These are phyloP conservation scores for Apiosordaria backusii DNA, from an alignment of 495 filamentous ascomycete species.

Conservation along the genomic window DNA sequence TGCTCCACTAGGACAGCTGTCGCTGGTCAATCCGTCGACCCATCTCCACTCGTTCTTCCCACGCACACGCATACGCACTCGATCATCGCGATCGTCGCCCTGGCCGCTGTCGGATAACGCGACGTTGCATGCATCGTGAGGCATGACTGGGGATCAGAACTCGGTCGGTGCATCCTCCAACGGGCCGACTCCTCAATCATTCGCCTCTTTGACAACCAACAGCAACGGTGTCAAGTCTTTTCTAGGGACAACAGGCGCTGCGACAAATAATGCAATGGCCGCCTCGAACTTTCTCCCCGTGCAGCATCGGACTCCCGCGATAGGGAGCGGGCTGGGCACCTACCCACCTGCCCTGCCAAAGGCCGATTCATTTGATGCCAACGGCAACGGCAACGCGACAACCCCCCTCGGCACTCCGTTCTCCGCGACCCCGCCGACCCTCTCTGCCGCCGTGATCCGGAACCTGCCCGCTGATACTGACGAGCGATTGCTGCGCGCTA, in stretches of 20 bases:
- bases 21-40: constrained; percentile 16
- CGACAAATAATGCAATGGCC: constrained; percentile 40
- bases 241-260: constrained; percentile 26
- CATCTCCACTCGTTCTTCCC: constrained; percentile 25
- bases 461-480: constrained; percentile 71
- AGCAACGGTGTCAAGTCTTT: constrained; percentile 39
- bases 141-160: constrained; percentile 44
- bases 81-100: constrained; percentile 45
- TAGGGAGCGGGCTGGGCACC: constrained; percentile 29
- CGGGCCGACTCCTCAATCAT: constrained; percentile 16
- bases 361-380: constrained; percentile 39
- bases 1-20: constrained; percentile 18
- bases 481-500: constrained; percentile 68
- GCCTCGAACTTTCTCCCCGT: constrained; percentile 35
- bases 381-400: constrained; percentile 46
- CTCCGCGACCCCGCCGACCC: constrained; percentile 36
- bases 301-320: constrained; percentile 32
- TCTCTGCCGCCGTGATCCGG: constrained; percentile 58
- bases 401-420: constrained; percentile 53
- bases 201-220: constrained; percentile 29
- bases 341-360: constrained; percentile 41
- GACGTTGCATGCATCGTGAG: constrained; percentile 41
- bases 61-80: constrained; percentile 18
- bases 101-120: constrained; percentile 21
- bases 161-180: constrained; percentile 27